These are phyloP conservation scores for Lagenidium giganteum DNA, from an alignment of 352 stramenopile species.

Conservation along the genomic window DNA sequence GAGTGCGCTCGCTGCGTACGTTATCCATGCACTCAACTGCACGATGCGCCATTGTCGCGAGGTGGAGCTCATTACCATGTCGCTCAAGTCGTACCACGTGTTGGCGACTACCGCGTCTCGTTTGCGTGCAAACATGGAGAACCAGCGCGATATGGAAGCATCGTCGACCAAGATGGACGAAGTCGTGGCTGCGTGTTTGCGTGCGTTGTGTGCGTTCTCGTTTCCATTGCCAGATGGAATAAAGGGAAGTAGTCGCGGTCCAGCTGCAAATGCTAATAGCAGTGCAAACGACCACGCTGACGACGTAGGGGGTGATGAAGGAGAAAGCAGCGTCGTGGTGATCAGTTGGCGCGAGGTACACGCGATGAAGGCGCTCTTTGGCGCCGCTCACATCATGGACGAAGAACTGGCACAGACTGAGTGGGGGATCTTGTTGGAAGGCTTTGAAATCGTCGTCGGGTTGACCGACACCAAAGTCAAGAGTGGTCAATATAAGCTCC, in stretches of 20 bases:
- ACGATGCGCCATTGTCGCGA: conserved; percentile 81
- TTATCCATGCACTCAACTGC: conserved; percentile 66
- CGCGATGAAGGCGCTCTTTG: conserved; percentile 86
- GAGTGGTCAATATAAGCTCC: conserved; percentile 61
- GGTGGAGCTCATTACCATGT: conserved; percentile 76
- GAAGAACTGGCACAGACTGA: conserved; percentile 71
- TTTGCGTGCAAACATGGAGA: conserved; percentile 48
- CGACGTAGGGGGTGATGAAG: conserved; percentile 41
- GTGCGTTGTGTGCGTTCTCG: conserved; percentile 71
- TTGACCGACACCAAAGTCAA: conserved; percentile 72
- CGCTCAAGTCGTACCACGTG: conserved; percentile 82
- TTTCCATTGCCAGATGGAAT: conserved; percentile 70
- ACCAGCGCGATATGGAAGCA: conserved; percentile 23
- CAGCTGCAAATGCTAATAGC: conserved; percentile 10
- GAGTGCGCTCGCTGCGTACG: conserved; percentile 53
- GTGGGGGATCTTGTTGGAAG: conserved; percentile 72
- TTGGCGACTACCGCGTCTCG: conserved; percentile 70
- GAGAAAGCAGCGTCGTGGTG: conserved; percentile 53
- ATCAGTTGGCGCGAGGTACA: conserved; percentile 83
- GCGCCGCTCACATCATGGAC: conserved; percentile 81
- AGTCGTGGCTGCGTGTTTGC: conserved; percentile 64
- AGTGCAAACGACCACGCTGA: conserved; percentile 26
- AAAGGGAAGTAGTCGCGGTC: conserved; percentile 35
- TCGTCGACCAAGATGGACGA: conserved; percentile 64
- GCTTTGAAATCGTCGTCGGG: conserved; percentile 78